Base-by-base conservation (phyloP, 192 early-diverging fungal species). In the Allomyces arbusculus region DNA sequence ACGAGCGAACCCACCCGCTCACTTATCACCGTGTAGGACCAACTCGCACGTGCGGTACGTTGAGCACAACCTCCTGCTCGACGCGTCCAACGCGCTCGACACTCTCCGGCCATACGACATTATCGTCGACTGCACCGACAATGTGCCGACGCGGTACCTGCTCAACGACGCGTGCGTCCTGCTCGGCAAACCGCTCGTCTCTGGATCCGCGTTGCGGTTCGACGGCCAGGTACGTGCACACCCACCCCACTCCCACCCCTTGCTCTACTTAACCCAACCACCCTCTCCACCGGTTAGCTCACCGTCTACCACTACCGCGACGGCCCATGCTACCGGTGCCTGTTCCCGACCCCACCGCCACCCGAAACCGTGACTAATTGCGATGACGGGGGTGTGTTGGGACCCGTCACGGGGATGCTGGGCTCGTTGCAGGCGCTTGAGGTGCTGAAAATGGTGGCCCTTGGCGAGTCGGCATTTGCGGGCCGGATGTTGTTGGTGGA, bases 281-380 rank as follows among this genome's bases (percentile, higher is more conserved):
- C 1, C 62, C 24, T 22, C 62, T 66, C 16, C 24, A 4, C 24
- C n/a, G 8, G 5, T 12, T 65, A 82, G 82, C 79, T 98, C 62
- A 92, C 94, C 0, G 80, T 93, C n/a, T 96, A 95, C 73, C 90
- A 98, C 72, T 80, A 94, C 71, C 73, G 83, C 26, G 82, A 81
- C 33, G 90, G 93, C 19, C 95, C 95, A 16, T 98, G 95, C 75
- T 98, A 94, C 73, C 85, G 95, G 44, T 98, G 95, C 72, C 74
- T 98, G 67, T 94, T 92, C 71, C 94, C 95, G 0, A 84, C 71
- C 40, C 95, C 95, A 22, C 95, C 95, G 20, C 92, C 94, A 23
- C 74, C 88, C 4, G 90, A 89, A 63, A 82, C 89, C 9, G 86
- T 95, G 33, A 83, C 86, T 33, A 93, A 89, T 72, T 98, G 95